Evolutionary conservation across 225 moss, liverwort and hornwort genomes (phyloP).

Genomic region (Ulota crispa): DNA sequence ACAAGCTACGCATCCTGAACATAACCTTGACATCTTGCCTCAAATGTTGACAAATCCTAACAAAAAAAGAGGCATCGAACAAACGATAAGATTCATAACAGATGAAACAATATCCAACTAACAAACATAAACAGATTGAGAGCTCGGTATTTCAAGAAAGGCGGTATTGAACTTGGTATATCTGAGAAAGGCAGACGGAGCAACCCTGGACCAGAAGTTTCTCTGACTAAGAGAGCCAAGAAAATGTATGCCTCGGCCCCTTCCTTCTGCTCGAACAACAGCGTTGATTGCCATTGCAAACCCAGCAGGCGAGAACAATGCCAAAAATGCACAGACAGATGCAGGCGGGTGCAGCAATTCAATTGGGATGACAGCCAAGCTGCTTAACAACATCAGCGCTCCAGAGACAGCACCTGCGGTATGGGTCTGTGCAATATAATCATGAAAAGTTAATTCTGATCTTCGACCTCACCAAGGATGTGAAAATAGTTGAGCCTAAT

Average conservation of each 20-base stretch:
- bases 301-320: slow-evolving; percentile 78
- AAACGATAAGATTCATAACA: background rate
- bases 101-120: slow-evolving; percentile 8
- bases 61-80: slow-evolving; percentile 6
- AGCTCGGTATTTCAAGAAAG: background rate
- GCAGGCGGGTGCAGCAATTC: slow-evolving; percentile 74
- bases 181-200: slow-evolving; percentile 46
- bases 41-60: background rate
- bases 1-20: slow-evolving; percentile 27
- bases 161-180: background rate
- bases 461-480: slow-evolving; percentile 6
- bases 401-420: slow-evolving; percentile 71
- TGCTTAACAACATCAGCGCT: slow-evolving; percentile 71
- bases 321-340: slow-evolving; percentile 68
- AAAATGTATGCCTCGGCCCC: slow-evolving; percentile 68
- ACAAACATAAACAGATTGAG: slow-evolving; percentile 17
- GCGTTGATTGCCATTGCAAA: slow-evolving; percentile 80
- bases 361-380: slow-evolving; percentile 84
- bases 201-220: slow-evolving; percentile 95
- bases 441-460: slow-evolving; percentile 23
- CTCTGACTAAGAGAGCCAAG: slow-evolving; percentile 34
- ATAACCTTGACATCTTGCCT: background rate
- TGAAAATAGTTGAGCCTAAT: background rate
- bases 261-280: slow-evolving; percentile 88
- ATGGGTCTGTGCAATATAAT: slow-evolving; percentile 44